A percentile compares a stretch with the other conserved stretches of the same genome.
Evolutionary conservation across 1,139 yeast genomes (phyloP).

Genomic region (Protomyces gravidus): DNA sequence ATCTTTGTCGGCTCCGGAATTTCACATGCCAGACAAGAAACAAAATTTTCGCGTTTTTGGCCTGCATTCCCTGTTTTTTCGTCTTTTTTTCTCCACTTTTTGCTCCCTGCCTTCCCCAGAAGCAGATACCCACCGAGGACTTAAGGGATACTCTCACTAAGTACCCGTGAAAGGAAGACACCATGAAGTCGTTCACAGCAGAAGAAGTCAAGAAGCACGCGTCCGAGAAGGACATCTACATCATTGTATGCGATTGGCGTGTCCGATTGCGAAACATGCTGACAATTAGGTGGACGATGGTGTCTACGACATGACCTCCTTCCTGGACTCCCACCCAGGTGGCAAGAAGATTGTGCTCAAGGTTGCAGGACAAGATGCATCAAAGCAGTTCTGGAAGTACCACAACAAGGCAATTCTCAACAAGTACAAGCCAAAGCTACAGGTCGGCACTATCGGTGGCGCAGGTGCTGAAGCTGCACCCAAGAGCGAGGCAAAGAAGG

Average conservation of each 20-base stretch:
- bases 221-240: constrained; percentile 16
- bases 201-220: constrained; percentile 22
- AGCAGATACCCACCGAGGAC: too few relatives aligned
- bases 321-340: constrained; percentile 81
- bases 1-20: too few relatives aligned
- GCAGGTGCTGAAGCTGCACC: constrained; percentile 11
- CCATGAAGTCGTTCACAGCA: constrained; percentile 14
- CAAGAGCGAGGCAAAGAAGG: neutral
- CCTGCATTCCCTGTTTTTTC: too few relatives aligned
- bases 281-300: constrained; percentile 36
- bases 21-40: too few relatives aligned
- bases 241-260: too few relatives aligned
- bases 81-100: too few relatives aligned
- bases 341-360: constrained; percentile 56
- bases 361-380: constrained; percentile 73
- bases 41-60: too few relatives aligned
- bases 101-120: too few relatives aligned
- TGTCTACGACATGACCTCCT: constrained; percentile 74
- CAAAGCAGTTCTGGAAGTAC: constrained; percentile 60
- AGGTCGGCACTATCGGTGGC: constrained; percentile 40
- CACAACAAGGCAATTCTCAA: constrained; percentile 46
- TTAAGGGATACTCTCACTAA: too few relatives aligned
- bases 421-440: constrained; percentile 42
- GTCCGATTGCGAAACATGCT: too few relatives aligned
- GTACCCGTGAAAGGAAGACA: too few relatives aligned